Conservation (phyloP, 306 rosid species). For the Castanea crenata region DNA sequence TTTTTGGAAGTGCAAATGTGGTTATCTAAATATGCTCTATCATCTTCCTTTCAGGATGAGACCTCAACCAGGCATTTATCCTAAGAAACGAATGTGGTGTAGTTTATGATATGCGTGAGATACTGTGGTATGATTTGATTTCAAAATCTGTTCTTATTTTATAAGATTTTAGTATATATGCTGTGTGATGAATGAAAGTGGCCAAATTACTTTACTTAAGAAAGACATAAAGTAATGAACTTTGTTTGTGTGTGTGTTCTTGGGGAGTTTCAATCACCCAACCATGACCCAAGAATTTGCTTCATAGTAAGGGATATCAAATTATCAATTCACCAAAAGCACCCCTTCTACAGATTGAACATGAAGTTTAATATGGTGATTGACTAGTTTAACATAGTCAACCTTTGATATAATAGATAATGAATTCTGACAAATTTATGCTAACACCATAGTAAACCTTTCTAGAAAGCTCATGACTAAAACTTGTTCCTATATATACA, state of each 20-base stretch:
- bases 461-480: background rate
- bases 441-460: background rate
- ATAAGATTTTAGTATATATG: background rate
- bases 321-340: background rate
- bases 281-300: conserved; percentile 11
- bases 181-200: conserved; percentile 5
- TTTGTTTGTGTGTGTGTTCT: conserved; percentile 1
- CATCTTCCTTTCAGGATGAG: conserved; percentile 44
- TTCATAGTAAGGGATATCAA: background rate
- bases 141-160: background rate
- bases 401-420: background rate
- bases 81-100: conserved; percentile 22
- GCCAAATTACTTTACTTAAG: background rate
- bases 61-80: conserved; percentile 21
- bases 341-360: background rate
- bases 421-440: background rate
- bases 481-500: background rate
- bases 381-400: background rate
- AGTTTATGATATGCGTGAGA: conserved; percentile 4
- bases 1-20: background rate
- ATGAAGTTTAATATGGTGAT: background rate
- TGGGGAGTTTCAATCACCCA: conserved; percentile 4
- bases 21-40: conserved; percentile 13
- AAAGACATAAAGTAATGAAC: background rate
- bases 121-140: conserved; percentile 28